These are phyloP conservation scores for Fusarium succisae DNA, from an alignment of 2,329 filamentous ascomycete species.

Conservation along the genomic window DNA sequence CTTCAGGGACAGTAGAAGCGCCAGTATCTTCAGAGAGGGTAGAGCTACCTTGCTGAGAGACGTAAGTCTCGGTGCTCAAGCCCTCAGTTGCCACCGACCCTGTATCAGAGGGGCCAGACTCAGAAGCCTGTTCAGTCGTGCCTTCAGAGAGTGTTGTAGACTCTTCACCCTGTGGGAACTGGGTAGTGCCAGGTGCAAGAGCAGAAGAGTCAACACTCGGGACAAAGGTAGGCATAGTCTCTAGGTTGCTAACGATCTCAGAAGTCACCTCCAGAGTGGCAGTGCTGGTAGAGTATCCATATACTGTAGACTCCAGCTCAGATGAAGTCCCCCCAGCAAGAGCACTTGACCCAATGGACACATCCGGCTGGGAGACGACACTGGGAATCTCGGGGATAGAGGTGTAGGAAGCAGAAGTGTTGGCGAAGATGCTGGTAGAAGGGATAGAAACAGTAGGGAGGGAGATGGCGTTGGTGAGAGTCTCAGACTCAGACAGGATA, in stretches of 20 bases:
- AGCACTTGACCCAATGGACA: slow-evolving; percentile 17
- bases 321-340: slow-evolving; percentile 19
- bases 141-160: not conserved
- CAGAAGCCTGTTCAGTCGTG: not conserved
- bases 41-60: slow-evolving; percentile 15
- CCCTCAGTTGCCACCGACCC: not conserved
- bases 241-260: slow-evolving; percentile 19
- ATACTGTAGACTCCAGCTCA: not conserved
- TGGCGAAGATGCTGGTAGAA: slow-evolving; percentile 8
- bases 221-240: slow-evolving; percentile 35
- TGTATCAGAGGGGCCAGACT: not conserved
- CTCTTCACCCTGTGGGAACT: not conserved
- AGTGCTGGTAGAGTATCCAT: slow-evolving; percentile 27
- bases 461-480: slow-evolving; percentile 5
- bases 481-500: not conserved
- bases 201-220: slow-evolving; percentile 30
- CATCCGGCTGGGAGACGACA: not conserved
- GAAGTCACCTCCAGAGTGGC: not conserved
- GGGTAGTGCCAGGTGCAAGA: slow-evolving; percentile 12
- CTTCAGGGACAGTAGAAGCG: not conserved
- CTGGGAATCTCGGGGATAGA: not conserved
- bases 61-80: not conserved
- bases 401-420: slow-evolving; percentile 2
- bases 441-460: slow-evolving; percentile 9
- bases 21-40: not conserved